Conservation (phyloP, 805 yeast species). For the Lachancea mirantina region DNA sequence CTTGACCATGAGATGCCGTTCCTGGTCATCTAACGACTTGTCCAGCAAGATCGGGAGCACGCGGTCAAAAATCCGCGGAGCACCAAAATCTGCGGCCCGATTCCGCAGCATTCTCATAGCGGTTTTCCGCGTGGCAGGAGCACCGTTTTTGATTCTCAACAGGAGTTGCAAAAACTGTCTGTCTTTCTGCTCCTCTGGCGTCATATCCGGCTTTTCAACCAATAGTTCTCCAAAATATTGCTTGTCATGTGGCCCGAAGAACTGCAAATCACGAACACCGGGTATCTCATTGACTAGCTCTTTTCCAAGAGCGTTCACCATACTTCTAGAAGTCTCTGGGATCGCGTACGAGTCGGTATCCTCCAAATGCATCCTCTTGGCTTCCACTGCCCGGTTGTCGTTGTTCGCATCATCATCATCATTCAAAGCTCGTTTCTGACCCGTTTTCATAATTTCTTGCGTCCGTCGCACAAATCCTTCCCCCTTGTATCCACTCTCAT, state of each 20-base stretch:
- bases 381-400: too few species aligned
- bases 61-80: constrained; percentile 58
- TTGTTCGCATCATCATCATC: too few species aligned
- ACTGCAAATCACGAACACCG: constrained; percentile 57
- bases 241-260: constrained; percentile 64
- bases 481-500: background rate
- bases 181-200: constrained; percentile 51
- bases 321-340: constrained; percentile 40
- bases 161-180: constrained; percentile 55
- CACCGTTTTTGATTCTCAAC: constrained; percentile 71
- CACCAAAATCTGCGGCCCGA: constrained; percentile 58
- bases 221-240: constrained; percentile 61
- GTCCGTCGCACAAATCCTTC: too few species aligned
- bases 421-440: too few species aligned
- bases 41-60: constrained; percentile 74
- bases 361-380: too few species aligned
- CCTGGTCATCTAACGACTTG: constrained; percentile 66
- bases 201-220: constrained; percentile 29
- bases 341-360: too few species aligned
- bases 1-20: constrained; percentile 75
- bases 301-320: constrained; percentile 28
- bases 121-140: constrained; percentile 56
- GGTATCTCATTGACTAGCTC: constrained; percentile 50
- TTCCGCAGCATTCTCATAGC: constrained; percentile 64
- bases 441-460: too few species aligned